Evolutionary conservation across 305 asterid genomes (phyloP), one percentile per base, ranked within the genome.

Genomic region (Nicotiana rustica): DNA sequence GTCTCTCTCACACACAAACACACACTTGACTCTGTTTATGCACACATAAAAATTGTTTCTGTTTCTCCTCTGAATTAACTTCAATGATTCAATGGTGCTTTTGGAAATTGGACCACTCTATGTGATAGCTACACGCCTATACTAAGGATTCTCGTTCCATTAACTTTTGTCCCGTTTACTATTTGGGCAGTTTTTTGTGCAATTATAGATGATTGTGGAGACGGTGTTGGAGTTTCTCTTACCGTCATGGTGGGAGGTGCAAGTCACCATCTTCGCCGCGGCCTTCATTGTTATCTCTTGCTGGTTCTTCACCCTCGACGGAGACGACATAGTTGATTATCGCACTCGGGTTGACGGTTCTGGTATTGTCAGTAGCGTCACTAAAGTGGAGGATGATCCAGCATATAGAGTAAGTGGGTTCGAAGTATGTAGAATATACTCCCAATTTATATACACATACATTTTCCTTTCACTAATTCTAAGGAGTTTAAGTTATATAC

Each of bases 201-300:
- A 25, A 8, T 73, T 78, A 70, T 70, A 79, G 85, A 85, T 87
- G 90, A 76, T 79, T 60, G 85, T 81, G 86, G 90, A 88, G 86
- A 90, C 92, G 79, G 82, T 90, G 66, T 81, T 94, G 89, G 93
- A 88, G 86, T 85, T 91, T 85, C 87, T 94, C 41, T 55, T 92
- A 83, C 99, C 99, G 82, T 93, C 98, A 25, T 92, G 96, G 97
- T 94, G 98, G 99, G 98, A 96, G 90, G 90, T 94, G 79, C 95
- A 96, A 87, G 95, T 94, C 68, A 87, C 99, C 57, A 73, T 89
- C 78, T 95, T 91, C 41, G 92, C 97, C 10, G 93, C 96, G 82
- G 97, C 90, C n/a, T 93, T 96, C 82, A 86, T 93, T 56, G 83
- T 92, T 19, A 89, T 84, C 73, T 86, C 94, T 10, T 94, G 89